phyloP scores from a whole-genome alignment of 2,329 filamentous ascomycete genomes.

The Penicillium janthinellum region DNA sequence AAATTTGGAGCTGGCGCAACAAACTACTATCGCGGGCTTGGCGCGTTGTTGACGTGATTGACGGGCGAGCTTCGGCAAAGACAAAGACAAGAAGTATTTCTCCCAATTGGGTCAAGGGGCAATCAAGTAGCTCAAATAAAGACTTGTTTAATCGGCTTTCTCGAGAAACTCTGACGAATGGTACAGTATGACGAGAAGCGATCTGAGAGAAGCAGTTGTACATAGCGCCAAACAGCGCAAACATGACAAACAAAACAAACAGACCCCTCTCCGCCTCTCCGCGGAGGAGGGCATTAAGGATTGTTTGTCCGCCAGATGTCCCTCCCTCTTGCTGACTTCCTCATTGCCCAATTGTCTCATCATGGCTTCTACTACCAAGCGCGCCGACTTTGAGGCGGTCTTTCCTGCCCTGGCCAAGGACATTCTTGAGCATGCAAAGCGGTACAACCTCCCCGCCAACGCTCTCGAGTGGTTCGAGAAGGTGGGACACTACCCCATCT shows the following conservation, averaged over 20 bases:
- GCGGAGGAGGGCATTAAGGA: slow-evolving; percentile 10
- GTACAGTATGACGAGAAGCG: slow-evolving; percentile 3
- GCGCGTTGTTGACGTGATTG: slow-evolving; percentile 12
- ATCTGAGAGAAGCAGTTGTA: slow-evolving; percentile 19
- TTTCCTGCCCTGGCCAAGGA: slow-evolving; percentile 85
- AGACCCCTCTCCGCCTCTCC: slow-evolving; percentile 16
- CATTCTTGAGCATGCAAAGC: slow-evolving; percentile 73
- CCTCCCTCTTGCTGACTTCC: slow-evolving; percentile 8
- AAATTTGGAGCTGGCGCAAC: slow-evolving; percentile 6
- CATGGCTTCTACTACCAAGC: slow-evolving; percentile 73
- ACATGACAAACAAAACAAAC: slow-evolving; percentile 26
- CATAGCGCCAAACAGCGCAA: slow-evolving; percentile 31
- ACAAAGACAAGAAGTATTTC: not conserved
- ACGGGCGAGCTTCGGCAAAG: not conserved
- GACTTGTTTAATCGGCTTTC: not conserved
- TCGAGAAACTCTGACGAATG: not conserved
- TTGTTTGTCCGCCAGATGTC: slow-evolving; percentile 1
- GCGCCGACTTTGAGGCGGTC: slow-evolving; percentile 78
- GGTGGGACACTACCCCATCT: slow-evolving; percentile 51
- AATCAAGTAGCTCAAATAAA: not conserved
- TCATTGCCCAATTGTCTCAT: slow-evolving; percentile 21
- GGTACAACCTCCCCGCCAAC: slow-evolving; percentile 80
- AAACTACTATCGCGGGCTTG: slow-evolving; percentile 8
- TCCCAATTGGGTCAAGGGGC: not conserved
- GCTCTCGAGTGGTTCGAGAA: slow-evolving; percentile 84